phyloP scores from a whole-genome alignment of 371 early-diverging fungal species.

The Mucor sp. region DNA sequence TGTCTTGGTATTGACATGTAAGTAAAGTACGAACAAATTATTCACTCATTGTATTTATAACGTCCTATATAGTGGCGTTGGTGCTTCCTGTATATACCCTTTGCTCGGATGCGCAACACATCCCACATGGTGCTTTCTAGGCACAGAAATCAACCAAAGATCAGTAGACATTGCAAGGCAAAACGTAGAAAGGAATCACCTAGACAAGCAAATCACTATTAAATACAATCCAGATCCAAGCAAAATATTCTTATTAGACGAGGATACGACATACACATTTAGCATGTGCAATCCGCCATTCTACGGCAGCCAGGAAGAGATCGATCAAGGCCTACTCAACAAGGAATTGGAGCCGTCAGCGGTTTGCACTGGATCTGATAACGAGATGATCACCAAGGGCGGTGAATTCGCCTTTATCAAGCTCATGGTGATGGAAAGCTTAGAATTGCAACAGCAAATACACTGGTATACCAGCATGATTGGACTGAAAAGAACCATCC shows the following conservation, averaged over 20 bases:
- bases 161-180: conserved; percentile 54
- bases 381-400: conserved; percentile 69
- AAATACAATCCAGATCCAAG: conserved; percentile 33
- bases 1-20: conserved; percentile 67
- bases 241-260: conserved; percentile 27
- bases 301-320: conserved; percentile 51
- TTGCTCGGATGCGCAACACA: conserved; percentile 59
- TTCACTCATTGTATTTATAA: background rate
- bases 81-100: conserved; percentile 79
- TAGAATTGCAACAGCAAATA: conserved; percentile 30
- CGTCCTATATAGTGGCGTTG: conserved; percentile 57
- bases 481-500: conserved; percentile 56
- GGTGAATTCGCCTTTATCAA: conserved; percentile 67
- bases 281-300: conserved; percentile 83
- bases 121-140: conserved; percentile 56
- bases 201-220: conserved; percentile 48
- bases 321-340: conserved; percentile 33
- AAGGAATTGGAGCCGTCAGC: conserved; percentile 55
- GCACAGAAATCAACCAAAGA: conserved; percentile 60
- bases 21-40: background rate
- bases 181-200: conserved; percentile 56
- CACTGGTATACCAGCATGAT: conserved; percentile 72
- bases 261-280: conserved; percentile 44
- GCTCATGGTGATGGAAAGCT: conserved; percentile 62
- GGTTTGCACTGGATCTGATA: conserved; percentile 57